Percentiles rank a stretch among this genome's conserved stretches.
Conservation (phyloP, 257 asterid genomes). For the Solanum pinnatisectum region DNA sequence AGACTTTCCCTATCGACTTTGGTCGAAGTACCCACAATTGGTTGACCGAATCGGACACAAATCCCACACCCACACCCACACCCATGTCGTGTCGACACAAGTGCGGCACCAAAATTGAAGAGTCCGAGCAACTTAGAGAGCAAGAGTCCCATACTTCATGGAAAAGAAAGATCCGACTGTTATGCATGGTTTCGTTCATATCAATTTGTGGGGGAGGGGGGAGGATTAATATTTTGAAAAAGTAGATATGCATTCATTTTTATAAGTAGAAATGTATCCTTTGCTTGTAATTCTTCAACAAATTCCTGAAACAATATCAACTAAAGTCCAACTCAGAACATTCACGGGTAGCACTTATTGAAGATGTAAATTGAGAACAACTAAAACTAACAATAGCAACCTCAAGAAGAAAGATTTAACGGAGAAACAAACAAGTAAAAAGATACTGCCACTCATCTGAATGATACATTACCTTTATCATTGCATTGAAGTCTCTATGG, state of each 20-base stretch:
- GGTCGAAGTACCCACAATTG: neutral
- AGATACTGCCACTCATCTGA: neutral
- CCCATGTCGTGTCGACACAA: neutral
- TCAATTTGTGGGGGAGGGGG: neutral
- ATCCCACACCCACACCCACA: neutral
- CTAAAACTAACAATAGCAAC: neutral
- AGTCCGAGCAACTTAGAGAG: neutral
- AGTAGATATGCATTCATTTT: neutral
- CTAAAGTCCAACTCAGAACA: neutral
- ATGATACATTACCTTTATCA: constrained; percentile 63
- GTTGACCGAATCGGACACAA: neutral
- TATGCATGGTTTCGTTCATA: neutral
- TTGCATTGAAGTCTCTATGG: constrained; percentile 74
- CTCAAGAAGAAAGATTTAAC: neutral
- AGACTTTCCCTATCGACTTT: neutral
- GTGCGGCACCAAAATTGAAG: neutral
- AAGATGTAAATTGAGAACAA: neutral
- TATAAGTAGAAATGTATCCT: neutral
- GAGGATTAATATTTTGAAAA: neutral
- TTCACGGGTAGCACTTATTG: neutral
- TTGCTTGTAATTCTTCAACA: neutral
- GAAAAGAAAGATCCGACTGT: neutral
- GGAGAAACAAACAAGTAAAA: neutral
- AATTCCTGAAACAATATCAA: neutral
- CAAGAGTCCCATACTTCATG: neutral